Base-by-base conservation (phyloP, 2,329 filamentous ascomycete genomes). In the Arthroderma sp. region DNA sequence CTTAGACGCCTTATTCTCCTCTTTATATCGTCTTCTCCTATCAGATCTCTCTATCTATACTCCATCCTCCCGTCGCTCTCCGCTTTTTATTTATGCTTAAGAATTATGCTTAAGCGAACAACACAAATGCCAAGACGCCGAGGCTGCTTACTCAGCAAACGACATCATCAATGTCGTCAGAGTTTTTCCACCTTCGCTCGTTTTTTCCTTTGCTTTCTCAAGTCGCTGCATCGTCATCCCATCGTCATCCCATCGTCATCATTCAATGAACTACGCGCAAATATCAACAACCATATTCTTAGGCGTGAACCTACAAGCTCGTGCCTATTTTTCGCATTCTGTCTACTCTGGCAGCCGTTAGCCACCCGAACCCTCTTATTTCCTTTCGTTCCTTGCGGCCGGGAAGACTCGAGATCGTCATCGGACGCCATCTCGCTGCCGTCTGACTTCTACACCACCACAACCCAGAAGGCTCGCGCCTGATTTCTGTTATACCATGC, bases 401-500 rank as follows among this genome's bases (percentile, higher is more conserved):
- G 58, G 52, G 54, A 51, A 25, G 47, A 58, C 58, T 60, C 54
- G 60, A 53, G 49, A 49, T 35, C 47, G 31, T 41, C 61, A 56
- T 61, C 44, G 28, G 51, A 41, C 54, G 35, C 41, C 31, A 17
- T 37, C 28, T 52, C 56, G 33, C 35, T 25, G 15, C 28, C 43
- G 47, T 58, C 55, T 55, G 55, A 51, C 58, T 58, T 55, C 53
- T 15, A 31, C 52, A 59, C 43, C 55, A 61, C 58, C 58, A 58
- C 52, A 51, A 56, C 58, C 60, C 52, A 58, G 38, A 44, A 33
- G 13, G 6, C 47, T 51, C 28, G 23, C 47, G 25, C 28, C 37
- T 38, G 41, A 37, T 47, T 19, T 55, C 52, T 53, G 43, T 44
- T 57, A 57, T 56, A 54, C 38, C 17, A 74, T 74, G 72, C 73